Evolutionary conservation across 108 stramenopile genomes (phyloP).

Genomic region (Epithemia pelagica): DNA sequence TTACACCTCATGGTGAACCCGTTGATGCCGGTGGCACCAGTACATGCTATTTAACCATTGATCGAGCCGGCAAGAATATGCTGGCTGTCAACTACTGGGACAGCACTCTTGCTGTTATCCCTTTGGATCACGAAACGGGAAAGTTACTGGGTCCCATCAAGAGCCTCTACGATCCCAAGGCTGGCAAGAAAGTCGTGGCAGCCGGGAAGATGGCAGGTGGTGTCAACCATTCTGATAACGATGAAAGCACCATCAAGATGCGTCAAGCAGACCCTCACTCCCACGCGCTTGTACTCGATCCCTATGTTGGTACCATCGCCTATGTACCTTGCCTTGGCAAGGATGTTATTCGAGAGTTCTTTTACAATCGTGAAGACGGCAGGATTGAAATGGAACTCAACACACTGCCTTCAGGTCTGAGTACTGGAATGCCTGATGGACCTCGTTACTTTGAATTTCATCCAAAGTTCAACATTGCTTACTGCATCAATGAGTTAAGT

Average conservation of each 20-base stretch:
- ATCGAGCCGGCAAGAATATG: constrained; percentile 62
- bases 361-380: constrained; percentile 53
- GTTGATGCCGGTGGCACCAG: constrained; percentile 86
- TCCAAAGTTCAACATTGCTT: constrained; percentile 75
- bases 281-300: constrained; percentile 92
- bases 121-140: constrained; percentile 60
- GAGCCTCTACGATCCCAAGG: constrained; percentile 54
- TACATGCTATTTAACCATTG: constrained; percentile 93
- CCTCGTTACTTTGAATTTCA: constrained; percentile 90
- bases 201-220: constrained; percentile 58
- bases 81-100: constrained; percentile 95
- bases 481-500: constrained; percentile 88
- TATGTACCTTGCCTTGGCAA: constrained; percentile 91
- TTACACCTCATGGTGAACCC: constrained; percentile 53
- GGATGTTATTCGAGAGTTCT: constrained; percentile 79
- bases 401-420: constrained; percentile 66
- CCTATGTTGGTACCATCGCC: constrained; percentile 79
- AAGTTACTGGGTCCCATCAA: constrained; percentile 50
- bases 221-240: constrained; percentile 83
- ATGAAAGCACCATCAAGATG: constrained; percentile 67
- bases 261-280: constrained; percentile 94
- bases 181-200: constrained; percentile 58
- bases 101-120: constrained; percentile 81
- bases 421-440: constrained; percentile 83
- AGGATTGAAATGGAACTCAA: constrained; percentile 60